Evolutionary conservation across 1,284 basidiomycete species (phyloP), one percentile per base, ranked within the genome.

Genomic region (Cerrena zonata): DNA sequence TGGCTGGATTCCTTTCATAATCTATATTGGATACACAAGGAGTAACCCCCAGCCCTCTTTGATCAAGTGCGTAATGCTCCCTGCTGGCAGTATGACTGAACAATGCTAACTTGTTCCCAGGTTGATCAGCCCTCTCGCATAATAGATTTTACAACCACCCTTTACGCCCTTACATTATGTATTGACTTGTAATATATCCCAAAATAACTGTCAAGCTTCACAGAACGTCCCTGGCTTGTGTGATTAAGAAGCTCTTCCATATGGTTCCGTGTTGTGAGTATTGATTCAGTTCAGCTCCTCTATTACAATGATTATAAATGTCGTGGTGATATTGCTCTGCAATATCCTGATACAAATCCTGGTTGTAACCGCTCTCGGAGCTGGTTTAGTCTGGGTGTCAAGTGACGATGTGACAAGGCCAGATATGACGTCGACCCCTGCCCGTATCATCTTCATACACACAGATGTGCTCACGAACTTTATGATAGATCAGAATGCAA

Each of bases 1-100:
- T 63, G 86, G 85, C 58, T 96, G 93, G 91, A 90, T 96, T 63
- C 93, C 93, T 36, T 74, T 93, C 64, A 90, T 96, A 64, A 94
- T 96, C 61, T 95, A 91, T 69, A 78, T 94, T 63, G 93, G 93
- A 27, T 94, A 90, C 75, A 89, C 86, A 50, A 77, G 86, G 62
- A 91, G 89, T 64, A 89, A 86, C 63, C 91, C 91, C 30, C 91
- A 92, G 63, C 91, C 91, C n/a, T 91, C 91, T 40, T 73, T 94
- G 61, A 94, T 94, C 72, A 94, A 93, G 91, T 93, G 55, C 61
- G 88, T 79, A 3, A 7, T 10, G 22, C 30, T n/a, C 24, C 34
- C 34, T 36, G 51, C 27, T 44, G 22, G 37, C 48, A 13, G 47
- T 19, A 21, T 41, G 13, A 11, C 15, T 12, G 12, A 45, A 12